A percentile compares a stretch with the other conserved stretches of the same genome.
phyloP scores from a whole-genome alignment of 306 rosid genomes.

The Sophora flavescens region DNA sequence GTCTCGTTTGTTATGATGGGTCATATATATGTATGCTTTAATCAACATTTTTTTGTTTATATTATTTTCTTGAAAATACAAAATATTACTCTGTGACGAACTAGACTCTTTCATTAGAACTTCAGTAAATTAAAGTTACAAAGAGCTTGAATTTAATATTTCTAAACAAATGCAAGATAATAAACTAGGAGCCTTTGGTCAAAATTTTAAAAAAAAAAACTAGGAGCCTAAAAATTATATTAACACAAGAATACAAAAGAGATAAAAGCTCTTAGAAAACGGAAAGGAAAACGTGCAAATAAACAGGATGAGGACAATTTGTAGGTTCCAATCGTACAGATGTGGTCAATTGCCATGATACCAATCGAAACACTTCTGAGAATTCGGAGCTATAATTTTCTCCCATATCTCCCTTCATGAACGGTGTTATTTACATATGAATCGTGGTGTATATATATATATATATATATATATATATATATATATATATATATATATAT shows the following conservation, averaged over 20 bases:
- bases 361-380: background rate
- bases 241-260: background rate
- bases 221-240: background rate
- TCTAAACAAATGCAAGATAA: background rate
- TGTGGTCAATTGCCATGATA: slow-evolving; percentile 1
- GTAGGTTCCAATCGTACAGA: background rate
- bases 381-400: background rate
- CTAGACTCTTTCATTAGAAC: background rate
- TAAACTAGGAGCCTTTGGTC: background rate
- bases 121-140: background rate
- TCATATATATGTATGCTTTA: slow-evolving; percentile 27
- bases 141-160: background rate
- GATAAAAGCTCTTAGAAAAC: background rate
- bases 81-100: background rate
- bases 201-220: too few species aligned
- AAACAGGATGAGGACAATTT: background rate
- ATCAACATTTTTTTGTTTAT: background rate
- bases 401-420: too few species aligned
- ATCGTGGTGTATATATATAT: too few species aligned
- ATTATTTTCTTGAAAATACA: background rate
- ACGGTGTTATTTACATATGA: too few species aligned
- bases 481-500: too few species aligned
- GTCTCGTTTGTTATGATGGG: slow-evolving; percentile 46
- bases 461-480: too few species aligned
- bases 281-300: background rate